These are phyloP conservation scores for Hypoxylon subgilvum DNA, from an alignment of 495 filamentous ascomycete genomes.

Conservation along the genomic window DNA sequence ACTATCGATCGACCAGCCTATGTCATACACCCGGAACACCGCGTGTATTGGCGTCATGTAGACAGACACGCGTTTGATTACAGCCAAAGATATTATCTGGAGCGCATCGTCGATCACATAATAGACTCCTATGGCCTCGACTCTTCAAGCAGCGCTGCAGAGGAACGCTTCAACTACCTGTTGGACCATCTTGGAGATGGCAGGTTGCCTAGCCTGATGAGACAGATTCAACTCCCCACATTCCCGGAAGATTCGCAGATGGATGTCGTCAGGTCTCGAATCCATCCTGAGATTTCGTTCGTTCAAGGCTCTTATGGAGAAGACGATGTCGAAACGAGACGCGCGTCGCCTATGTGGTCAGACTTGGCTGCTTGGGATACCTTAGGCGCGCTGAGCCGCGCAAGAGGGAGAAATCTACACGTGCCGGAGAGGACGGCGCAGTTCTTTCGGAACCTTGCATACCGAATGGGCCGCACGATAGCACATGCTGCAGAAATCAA, in stretches of 20 bases:
- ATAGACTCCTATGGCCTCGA: conserved; percentile 8
- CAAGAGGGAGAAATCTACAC: neutral
- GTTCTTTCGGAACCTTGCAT: conserved; percentile 42
- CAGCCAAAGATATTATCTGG: neutral
- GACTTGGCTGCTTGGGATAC: conserved; percentile 11
- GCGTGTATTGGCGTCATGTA: conserved; percentile 34
- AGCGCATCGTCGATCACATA: conserved; percentile 17
- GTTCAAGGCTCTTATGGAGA: neutral
- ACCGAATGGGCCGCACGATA: conserved; percentile 39
- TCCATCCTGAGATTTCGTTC: neutral
- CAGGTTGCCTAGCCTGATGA: neutral
- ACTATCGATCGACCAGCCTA: conserved; percentile 28
- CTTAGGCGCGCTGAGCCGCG: neutral
- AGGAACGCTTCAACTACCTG: neutral
- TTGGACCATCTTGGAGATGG: conserved; percentile 16
- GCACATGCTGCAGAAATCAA: conserved; percentile 28
- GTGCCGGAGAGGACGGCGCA: conserved; percentile 36
- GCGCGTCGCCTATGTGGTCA: conserved; percentile 21
- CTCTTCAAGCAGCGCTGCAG: neutral
- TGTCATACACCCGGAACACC: conserved; percentile 36
- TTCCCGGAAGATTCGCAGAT: neutral
- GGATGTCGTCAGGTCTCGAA: neutral
- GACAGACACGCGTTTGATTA: neutral
- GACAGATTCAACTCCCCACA: neutral
- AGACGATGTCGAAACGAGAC: neutral